A percentile compares a stretch with the other conserved stretches of the same genome.
These are phyloP conservation scores for Gentiana dahurica DNA, from an alignment of 257 asterid genomes.

Conservation along the genomic window DNA sequence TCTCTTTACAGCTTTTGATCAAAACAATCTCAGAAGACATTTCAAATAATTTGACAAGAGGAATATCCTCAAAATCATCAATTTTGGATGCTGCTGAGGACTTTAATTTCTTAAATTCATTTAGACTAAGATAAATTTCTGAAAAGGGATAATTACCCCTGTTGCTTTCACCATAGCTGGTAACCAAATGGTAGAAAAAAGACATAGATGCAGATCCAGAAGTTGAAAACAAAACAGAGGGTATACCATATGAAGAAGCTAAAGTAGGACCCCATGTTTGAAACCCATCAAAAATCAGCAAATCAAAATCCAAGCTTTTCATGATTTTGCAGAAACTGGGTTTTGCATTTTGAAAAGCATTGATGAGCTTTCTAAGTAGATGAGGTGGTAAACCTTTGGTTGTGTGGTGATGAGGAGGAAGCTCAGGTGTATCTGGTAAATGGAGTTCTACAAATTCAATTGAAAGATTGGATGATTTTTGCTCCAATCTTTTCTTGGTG, in stretches of 20 bases:
- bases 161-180: no score
- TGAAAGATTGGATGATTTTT: background rate
- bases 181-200: background rate
- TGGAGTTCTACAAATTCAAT: conserved; percentile 10
- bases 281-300: conserved; percentile 4
- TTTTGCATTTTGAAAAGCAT: background rate
- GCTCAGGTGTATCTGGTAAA: background rate
- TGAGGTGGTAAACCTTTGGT: conserved; percentile 8
- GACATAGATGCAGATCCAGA: conserved; percentile 1
- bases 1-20: conserved; percentile 5
- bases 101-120: background rate
- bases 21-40: conserved; percentile 3
- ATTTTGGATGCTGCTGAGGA: background rate
- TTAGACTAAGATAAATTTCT: background rate
- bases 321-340: conserved; percentile 2
- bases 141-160: conserved; percentile 2
- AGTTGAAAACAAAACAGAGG: background rate
- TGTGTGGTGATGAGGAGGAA: conserved; percentile 6
- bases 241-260: conserved; percentile 5
- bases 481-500: conserved; percentile 1
- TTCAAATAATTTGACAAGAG: background rate
- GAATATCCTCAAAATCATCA: background rate
- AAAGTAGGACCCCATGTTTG: conserved; percentile 8
- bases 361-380: background rate
- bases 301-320: conserved; percentile 5